Evolutionary conservation across 768 basidiomycete species (phyloP).

Genomic region (Crassisporium funariophilum): DNA sequence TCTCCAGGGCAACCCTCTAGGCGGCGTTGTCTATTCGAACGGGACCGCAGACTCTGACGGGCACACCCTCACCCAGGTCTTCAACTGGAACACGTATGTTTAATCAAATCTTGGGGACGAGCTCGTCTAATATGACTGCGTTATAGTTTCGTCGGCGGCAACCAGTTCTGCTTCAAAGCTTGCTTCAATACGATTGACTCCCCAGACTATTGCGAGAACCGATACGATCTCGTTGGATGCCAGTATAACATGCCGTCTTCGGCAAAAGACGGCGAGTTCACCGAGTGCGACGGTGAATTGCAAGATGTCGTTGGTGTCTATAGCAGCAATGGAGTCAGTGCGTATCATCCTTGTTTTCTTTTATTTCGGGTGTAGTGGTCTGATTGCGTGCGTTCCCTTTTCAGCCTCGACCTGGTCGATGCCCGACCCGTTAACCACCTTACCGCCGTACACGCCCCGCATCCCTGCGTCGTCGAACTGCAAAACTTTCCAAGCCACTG

Average conservation of each 20-base stretch:
- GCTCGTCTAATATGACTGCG: background rate
- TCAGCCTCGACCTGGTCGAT: constrained; percentile 16
- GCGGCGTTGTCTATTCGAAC: constrained; percentile 68
- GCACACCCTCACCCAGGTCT: constrained; percentile 51
- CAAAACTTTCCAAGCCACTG: constrained; percentile 29
- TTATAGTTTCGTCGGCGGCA: constrained; percentile 66
- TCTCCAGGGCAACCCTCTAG: constrained; percentile 74
- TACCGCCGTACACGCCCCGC: constrained; percentile 42
- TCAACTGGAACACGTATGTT: constrained; percentile 69
- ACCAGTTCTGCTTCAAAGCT: constrained; percentile 64
- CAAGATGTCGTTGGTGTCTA: constrained; percentile 57
- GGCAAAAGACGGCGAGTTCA: constrained; percentile 58
- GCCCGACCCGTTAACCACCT: constrained; percentile 19
- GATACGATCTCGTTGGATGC: constrained; percentile 71
- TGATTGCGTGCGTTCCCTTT: background rate
- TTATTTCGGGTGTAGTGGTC: background rate
- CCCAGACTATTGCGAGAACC: constrained; percentile 61
- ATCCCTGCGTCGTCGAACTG: constrained; percentile 45
- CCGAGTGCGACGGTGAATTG: constrained; percentile 61
- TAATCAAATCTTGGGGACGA: background rate
- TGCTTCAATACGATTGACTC: constrained; percentile 58
- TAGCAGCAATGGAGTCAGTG: constrained; percentile 36
- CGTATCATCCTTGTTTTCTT: constrained; percentile 3
- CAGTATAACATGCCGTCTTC: constrained; percentile 65
- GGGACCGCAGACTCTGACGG: constrained; percentile 46